Base-by-base conservation (phyloP, 495 filamentous ascomycete genomes). In the Podospora fimiseda region DNA sequence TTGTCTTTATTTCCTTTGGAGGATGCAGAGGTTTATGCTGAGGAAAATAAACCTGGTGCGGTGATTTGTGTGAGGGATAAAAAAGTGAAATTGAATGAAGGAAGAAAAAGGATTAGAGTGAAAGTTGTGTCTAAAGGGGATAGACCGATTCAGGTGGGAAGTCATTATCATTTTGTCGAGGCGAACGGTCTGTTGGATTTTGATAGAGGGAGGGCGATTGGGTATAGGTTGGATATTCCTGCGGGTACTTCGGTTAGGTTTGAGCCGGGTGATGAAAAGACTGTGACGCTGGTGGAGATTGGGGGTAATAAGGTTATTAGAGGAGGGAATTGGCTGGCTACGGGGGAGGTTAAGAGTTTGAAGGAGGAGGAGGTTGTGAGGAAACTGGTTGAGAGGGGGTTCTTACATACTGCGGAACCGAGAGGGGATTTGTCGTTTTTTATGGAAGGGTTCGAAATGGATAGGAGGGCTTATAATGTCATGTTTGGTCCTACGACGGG, bases 161-260 rank as follows among this genome's bases (percentile, higher is more conserved):
- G 89, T 51, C 93, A 98, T 67, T 98, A 97, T 70, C 91, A 97
- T 70, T 90, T 98, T 67, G 80, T 96, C 61, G 93, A 98, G 74
- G 86, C 83, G 18, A 98, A 98, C 64, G 88, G 91, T 18, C 81
- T 86, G 67, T 74, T 98, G 49, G 82, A 88, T 62, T 98, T 98
- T 67, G 93, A 98, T 67, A 87, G 93, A n/a, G 67, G 81, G 22
- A 80, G 81, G 45, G 78, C 91, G 1, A 91, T 91, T 59, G 93
- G 93, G 2, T 96, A 78, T 67, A 80, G 91, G 9, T 77, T 98
- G 18, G 91, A 98, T 62, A 91, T 97, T 38, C 69, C 91, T 2
- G 90, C 94, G 9, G 93, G 93, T 13, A 96, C 91, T 1, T 93
- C 90, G 14, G 84, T 97, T 27, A 82, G 93, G 30, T 98, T 98